These are phyloP conservation scores for Solioccasus polychromus DNA, from an alignment of 768 basidiomycete species.

Conservation along the genomic window DNA sequence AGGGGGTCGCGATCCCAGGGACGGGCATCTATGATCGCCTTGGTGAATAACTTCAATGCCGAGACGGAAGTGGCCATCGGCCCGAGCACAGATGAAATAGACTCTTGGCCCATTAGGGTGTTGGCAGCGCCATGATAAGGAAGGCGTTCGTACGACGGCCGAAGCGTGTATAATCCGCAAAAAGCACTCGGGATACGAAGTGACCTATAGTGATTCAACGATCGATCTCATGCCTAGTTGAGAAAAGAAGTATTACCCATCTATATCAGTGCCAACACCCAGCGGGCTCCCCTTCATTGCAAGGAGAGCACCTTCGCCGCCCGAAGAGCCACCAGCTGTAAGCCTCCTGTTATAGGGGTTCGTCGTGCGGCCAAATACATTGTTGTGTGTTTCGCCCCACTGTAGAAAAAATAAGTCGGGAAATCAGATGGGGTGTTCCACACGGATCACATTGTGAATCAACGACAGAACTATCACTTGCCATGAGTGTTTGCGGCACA, in stretches of 20 bases:
- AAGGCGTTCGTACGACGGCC: slow-evolving; percentile 67
- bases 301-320: slow-evolving; percentile 82
- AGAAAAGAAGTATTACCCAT: slow-evolving; percentile 45
- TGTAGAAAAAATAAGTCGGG: too few species aligned
- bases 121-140: slow-evolving; percentile 70
- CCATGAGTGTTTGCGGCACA: slow-evolving; percentile 76
- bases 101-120: slow-evolving; percentile 70
- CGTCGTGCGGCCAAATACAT: slow-evolving; percentile 74
- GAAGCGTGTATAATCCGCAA: slow-evolving; percentile 69
- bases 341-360: slow-evolving; percentile 75
- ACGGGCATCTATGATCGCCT: slow-evolving; percentile 30
- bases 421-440: too few species aligned
- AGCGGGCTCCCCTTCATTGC: slow-evolving; percentile 44
- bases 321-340: slow-evolving; percentile 79
- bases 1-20: slow-evolving; percentile 72
- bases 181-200: slow-evolving; percentile 71
- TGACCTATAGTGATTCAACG: slow-evolving; percentile 41
- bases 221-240: neutral
- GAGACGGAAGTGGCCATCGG: slow-evolving; percentile 59
- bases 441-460: neutral
- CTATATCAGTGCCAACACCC: slow-evolving; percentile 82
- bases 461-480: slow-evolving; percentile 19
- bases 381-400: slow-evolving; percentile 81
- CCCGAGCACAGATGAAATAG: slow-evolving; percentile 70
- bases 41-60: slow-evolving; percentile 62